Evolutionary conservation across 148 eudicot species (phyloP).

Genomic region (Silene latifolia): DNA sequence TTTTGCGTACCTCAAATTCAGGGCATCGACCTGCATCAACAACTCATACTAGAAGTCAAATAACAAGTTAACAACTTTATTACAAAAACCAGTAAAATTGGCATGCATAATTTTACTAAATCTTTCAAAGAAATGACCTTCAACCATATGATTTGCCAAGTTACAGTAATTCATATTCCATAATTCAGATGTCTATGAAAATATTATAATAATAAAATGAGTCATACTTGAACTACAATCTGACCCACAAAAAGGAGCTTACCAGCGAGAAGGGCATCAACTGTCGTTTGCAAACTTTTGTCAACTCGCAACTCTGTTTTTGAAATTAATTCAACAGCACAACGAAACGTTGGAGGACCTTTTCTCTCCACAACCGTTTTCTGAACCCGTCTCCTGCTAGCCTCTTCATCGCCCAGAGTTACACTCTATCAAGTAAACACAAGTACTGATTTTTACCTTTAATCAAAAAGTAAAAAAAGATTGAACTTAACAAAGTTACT

Average conservation of each 20-base stretch:
- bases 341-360: slow-evolving; percentile 84
- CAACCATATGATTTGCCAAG: background rate
- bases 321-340: slow-evolving; percentile 85
- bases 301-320: slow-evolving; percentile 74
- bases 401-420: slow-evolving; percentile 98
- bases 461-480: background rate
- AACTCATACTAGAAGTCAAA: slow-evolving; percentile 11
- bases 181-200: too few relatives aligned
- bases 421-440: slow-evolving; percentile 60
- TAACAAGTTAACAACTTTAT: background rate
- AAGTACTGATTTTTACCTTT: background rate
- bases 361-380: slow-evolving; percentile 84
- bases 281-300: slow-evolving; percentile 70
- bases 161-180: slow-evolving; percentile 34
- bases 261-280: slow-evolving; percentile 88
- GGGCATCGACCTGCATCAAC: slow-evolving; percentile 72
- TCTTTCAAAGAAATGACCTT: background rate
- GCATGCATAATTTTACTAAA: background rate
- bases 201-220: background rate
- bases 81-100: background rate
- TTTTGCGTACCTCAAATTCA: slow-evolving; percentile 58
- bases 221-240: background rate
- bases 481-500: background rate
- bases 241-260: slow-evolving; percentile 7
- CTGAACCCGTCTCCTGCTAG: slow-evolving; percentile 89